Base-by-base conservation (phyloP, 2,329 filamentous ascomycete species). In the Fusarium buxicola region DNA sequence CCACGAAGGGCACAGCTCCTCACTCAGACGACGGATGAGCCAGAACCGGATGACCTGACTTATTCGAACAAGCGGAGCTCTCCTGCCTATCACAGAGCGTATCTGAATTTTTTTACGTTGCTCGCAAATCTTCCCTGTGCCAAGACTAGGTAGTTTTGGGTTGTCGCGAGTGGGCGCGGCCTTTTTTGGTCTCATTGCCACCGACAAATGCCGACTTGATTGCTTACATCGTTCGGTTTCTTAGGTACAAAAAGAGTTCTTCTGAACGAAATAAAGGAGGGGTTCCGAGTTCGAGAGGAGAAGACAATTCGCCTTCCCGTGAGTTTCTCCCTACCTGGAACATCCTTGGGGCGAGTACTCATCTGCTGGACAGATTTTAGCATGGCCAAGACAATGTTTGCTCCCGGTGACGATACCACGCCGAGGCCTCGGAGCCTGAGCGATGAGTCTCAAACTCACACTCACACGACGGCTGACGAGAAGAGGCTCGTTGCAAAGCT, bases 401-500 rank as follows among this genome's bases (percentile, higher is more conserved):
- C 46, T n/a, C 18, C 51, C 8, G 60, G 32, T 31, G 27, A 58
- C 25, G 54, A 55, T 45, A 51, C 43, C 38, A 58, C 62, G 54
- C 65, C 58, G 5, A 50, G 58, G 30, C 48, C 51, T 39, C 56
- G 60, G 12, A 62, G 58, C 39, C 54, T 70, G 21, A 62, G 48
- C 39, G 63, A 65, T 25, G 66, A 69, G 45, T 43, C 50, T 40
- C 56, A 54, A 44, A 28, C 50, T 13, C 58, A 63, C 28, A n/a
- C 44, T 21, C 57, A 64, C 34, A 62, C 51, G n/a, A 50, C 45
- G 8, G 51, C 35, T 11, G 63, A 74, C n/a, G 81, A 91, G 75
- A 80, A 78, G 66, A 82, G 80, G 63, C 78, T 92, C 18, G 78
- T 91, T 38, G 80, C 85, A 52, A 91, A 90, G 74, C 75, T 92